These are phyloP conservation scores for Fagopyrum tataricum DNA, from an alignment of 148 eudicot genomes.

Conservation along the genomic window DNA sequence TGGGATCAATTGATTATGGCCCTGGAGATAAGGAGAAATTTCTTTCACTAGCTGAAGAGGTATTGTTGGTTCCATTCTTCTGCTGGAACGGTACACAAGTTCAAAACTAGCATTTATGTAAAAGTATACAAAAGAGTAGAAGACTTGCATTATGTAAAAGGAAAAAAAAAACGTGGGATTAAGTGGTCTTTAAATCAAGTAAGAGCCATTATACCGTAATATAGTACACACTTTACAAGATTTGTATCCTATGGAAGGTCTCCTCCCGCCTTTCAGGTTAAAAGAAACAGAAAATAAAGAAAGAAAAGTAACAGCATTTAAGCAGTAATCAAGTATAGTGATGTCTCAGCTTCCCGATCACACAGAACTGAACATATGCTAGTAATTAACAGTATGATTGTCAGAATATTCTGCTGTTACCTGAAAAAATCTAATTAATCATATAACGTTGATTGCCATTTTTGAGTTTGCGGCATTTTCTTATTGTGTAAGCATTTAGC, in stretches of 20 bases:
- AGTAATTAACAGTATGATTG: background rate
- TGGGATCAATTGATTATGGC: constrained; percentile 75
- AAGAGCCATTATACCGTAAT: background rate
- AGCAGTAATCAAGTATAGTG: background rate
- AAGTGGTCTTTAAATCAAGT: background rate
- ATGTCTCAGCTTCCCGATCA: background rate
- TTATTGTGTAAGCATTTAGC: background rate
- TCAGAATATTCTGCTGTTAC: background rate
- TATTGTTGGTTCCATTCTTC: constrained; percentile 17
- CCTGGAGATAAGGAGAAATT: constrained; percentile 67
- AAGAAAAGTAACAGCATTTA: background rate
- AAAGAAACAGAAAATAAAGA: too few relatives aligned
- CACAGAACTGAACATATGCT: background rate
- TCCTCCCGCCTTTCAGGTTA: too few relatives aligned
- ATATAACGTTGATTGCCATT: background rate
- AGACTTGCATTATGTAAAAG: background rate
- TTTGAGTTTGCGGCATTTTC: background rate
- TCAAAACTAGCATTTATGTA: too few relatives aligned
- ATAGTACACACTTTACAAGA: background rate
- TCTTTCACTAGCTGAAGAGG: constrained; percentile 91
- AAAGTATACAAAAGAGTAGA: background rate
- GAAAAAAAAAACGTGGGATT: background rate
- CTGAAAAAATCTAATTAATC: background rate
- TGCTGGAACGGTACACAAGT: background rate
- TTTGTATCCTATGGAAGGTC: too few relatives aligned